Base-by-base conservation (phyloP, 306 rosid species). In the Cucurbita pepo region DNA sequence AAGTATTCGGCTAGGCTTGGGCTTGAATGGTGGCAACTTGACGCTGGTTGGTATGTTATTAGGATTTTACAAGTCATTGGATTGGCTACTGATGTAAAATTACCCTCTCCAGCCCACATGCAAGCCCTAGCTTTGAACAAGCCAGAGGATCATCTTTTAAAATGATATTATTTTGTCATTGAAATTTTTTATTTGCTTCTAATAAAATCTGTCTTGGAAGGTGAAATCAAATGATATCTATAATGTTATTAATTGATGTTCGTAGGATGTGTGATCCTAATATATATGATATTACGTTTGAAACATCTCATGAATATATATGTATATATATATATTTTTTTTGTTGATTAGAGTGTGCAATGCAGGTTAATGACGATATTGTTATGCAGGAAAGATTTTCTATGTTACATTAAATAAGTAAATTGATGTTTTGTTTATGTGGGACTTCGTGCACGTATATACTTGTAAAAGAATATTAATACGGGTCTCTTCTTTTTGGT, bases 21-120 rank as follows among this genome's bases (percentile, higher is more conserved):
- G 19, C 76, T 88, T 22, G 83, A 86, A 75, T 88, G 90, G 94
- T 88, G 94, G 90, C 82, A 88, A 77, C 25, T 88, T 56, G 94
- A 88, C 74, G 45, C 79, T 79, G 83, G 89, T 74, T 88, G 90
- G 94, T 81, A 73, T 13, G 79, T 82, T 3, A 82, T 88, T 0
- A 79, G 14, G 67, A 69, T 86, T 63, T 83, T 88, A 7, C 86
- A 82, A 71, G 72, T 81, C 69, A 40, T 84, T 84, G 94, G 89
- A 22, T 21, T 88, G 75, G 89, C 94, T 40, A 82, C 83, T 22
- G 83, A 88, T 0, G 89, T 88, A 15, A 62, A 75, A 37, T 8
- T 50, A 4, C 78, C 78, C 5, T 73, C 76, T 56, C 53, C 60
- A 41, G 13, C 3, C 19, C 67, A 73, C 34, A 56, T 16, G 67